Percentiles rank a stretch among this genome's conserved stretches.
phyloP scores from a whole-genome alignment of 768 basidiomycete genomes.

The Mycena latifolia region DNA sequence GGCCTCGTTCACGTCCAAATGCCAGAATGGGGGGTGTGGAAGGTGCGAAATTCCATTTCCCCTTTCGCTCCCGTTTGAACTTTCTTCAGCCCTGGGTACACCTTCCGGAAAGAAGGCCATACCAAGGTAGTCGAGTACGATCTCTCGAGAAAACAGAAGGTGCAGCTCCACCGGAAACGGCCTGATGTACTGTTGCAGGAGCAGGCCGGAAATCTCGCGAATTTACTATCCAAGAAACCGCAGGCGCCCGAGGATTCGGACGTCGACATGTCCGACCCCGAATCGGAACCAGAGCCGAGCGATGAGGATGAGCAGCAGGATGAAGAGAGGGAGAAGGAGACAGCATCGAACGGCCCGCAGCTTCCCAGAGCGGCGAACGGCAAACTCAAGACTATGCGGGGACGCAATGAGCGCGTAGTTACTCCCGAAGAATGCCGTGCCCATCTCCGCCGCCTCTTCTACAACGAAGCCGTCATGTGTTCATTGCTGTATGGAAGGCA shows the following conservation, averaged over 20 bases:
- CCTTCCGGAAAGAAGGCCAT: constrained; percentile 93
- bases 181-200: constrained; percentile 80
- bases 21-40: constrained; percentile 80
- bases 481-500: constrained; percentile 93
- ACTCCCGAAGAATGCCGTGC: constrained; percentile 94
- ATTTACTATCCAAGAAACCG: constrained; percentile 38
- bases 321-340: constrained; percentile 55
- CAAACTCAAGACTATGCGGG: constrained; percentile 78
- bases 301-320: constrained; percentile 50
- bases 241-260: constrained; percentile 56
- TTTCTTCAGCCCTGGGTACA: constrained; percentile 74
- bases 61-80: constrained; percentile 10
- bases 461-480: constrained; percentile 85
- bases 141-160: constrained; percentile 83
- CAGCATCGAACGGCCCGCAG: constrained; percentile 47
- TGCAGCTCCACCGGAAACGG: constrained; percentile 67
- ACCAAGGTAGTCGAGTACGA: constrained; percentile 97
- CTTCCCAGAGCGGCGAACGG: constrained; percentile 83
- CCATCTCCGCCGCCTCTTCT: constrained; percentile 90
- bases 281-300: constrained; percentile 43
- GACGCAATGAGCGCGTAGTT: constrained; percentile 91
- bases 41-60: constrained; percentile 68
- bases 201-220: constrained; percentile 49
- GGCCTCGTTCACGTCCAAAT: constrained; percentile 75
- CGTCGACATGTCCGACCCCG: constrained; percentile 63